A percentile compares a stretch with the other conserved stretches of the same genome.
Evolutionary conservation across 148 eudicot genomes (phyloP).

Genomic region (Persicaria maculosa): DNA sequence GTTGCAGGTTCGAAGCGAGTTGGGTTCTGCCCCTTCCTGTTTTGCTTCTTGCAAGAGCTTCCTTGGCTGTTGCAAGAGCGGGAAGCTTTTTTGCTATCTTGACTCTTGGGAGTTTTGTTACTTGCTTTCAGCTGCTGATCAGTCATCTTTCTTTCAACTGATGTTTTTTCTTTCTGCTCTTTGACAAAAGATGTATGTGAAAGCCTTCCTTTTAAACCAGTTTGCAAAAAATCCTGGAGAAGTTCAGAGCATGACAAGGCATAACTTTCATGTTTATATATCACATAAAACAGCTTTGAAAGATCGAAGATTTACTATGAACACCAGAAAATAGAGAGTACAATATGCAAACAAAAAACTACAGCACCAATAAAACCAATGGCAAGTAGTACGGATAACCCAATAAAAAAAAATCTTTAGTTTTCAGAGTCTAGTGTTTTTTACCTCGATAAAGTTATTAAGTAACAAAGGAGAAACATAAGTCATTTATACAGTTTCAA

Average conservation of each 20-base stretch:
- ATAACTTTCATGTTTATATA: constrained; percentile 20
- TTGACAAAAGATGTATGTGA: constrained; percentile 15
- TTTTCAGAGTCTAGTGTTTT: background rate
- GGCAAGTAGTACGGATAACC: background rate
- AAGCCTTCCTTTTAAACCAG: constrained; percentile 20
- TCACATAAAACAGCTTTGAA: background rate
- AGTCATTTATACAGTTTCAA: background rate
- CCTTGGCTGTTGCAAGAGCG: constrained; percentile 21
- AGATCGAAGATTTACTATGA: constrained; percentile 22
- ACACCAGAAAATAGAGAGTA: constrained; percentile 25
- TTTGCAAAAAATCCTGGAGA: constrained; percentile 26
- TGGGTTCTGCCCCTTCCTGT: constrained; percentile 34
- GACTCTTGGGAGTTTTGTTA: constrained; percentile 26
- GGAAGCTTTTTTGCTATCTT: constrained; percentile 23
- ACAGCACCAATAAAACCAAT: background rate
- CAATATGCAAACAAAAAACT: background rate
- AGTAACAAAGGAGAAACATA: background rate
- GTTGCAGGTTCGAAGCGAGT: constrained; percentile 19
- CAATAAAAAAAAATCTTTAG: background rate
- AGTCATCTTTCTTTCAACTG: constrained; percentile 27
- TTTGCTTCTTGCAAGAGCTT: constrained; percentile 25
- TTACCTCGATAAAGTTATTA: background rate
- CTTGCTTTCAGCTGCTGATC: constrained; percentile 22
- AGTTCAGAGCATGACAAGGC: constrained; percentile 25
- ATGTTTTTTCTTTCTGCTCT: constrained; percentile 25